Base-by-base conservation (phyloP, 192 early-diverging fungal genomes). In the Podila horticola region DNA sequence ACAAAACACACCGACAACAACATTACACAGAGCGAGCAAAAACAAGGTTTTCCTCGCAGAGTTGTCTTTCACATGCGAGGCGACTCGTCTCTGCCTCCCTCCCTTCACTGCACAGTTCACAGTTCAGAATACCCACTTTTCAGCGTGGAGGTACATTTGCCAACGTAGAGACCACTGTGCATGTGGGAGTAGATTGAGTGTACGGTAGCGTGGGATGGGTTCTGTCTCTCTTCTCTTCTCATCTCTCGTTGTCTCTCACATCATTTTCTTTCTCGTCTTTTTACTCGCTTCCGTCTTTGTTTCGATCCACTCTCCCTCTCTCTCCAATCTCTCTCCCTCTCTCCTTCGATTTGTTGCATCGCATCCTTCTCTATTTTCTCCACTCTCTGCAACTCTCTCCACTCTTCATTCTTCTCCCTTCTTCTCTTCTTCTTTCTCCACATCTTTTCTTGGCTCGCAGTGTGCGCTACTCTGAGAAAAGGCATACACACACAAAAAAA, bases 271-370 rank as follows among this genome's bases (percentile, higher is more conserved):
- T 41, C 22, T 20, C 52, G 49, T 12, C 55, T 24, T 34, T 57
- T 17, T 22, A 34, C 33, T 67, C 20, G 24, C 33, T 58, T 62
- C 22, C 34, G 10, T 70, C 57, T 52, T 45, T 60, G 62, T 63
- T 52, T 60, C 48, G 8, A 51, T 58, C 57, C 4, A 7, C 62
- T 58, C 29, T 30, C 8, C 22, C 3, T 13, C 29, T 36, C 48
- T 34, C 8, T 31, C 17, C 28, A 33, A 26, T 34, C 26, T 49
- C 24, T 57, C 17, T 7, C 34, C 22, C 17, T 58, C 60, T 10
- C 28, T 31, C 22, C 19, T 41, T 62, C 38, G 26, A 8, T 28
- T 50, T 64, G 20, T 34, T 68, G 33, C 60, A 48, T 61, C 51
- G 24, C 7, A 62, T 36, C 58, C 4, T 22, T 50, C 24, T 22